phyloP scores from a whole-genome alignment of 192 early-diverging fungal species.

The Coemansia sp. region DNA sequence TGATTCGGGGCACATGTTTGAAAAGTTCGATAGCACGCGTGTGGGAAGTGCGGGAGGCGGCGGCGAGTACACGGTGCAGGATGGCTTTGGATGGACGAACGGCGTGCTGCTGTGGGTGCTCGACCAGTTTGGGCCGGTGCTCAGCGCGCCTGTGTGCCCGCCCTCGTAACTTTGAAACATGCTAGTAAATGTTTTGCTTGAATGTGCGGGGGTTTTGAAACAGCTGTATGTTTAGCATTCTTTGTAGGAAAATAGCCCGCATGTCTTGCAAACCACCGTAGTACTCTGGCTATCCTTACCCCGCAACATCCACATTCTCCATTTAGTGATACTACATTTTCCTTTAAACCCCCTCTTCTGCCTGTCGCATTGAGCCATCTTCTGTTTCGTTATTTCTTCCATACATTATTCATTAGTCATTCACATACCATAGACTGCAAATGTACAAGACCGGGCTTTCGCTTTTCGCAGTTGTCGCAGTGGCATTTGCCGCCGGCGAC shows the following conservation, averaged over 20 bases:
- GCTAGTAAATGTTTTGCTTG: no score
- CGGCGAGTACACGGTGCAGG: conserved; percentile 70
- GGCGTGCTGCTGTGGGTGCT: conserved; percentile 67
- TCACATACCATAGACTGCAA: background rate
- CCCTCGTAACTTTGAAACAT: conserved; percentile 8
- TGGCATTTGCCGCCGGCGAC: conserved; percentile 19
- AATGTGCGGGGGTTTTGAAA: no score
- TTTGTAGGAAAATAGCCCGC: no score
- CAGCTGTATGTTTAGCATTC: no score
- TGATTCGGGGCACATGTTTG: conserved; percentile 72
- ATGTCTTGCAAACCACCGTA: no score
- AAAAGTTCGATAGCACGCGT: conserved; percentile 64
- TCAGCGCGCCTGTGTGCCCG: conserved; percentile 20
- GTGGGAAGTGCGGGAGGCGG: conserved; percentile 57
- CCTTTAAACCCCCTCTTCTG: no score
- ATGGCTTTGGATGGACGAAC: conserved; percentile 80
- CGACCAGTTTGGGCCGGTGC: conserved; percentile 42
- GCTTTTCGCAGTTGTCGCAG: conserved; percentile 19
- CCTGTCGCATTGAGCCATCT: background rate
- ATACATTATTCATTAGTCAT: background rate
- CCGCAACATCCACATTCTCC: no score
- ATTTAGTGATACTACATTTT: no score
- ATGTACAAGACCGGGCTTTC: conserved; percentile 33
- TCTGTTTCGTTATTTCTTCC: background rate
- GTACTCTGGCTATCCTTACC: no score